Conservation (phyloP, 2,329 filamentous ascomycete genomes). For the Xylaria sp. region DNA sequence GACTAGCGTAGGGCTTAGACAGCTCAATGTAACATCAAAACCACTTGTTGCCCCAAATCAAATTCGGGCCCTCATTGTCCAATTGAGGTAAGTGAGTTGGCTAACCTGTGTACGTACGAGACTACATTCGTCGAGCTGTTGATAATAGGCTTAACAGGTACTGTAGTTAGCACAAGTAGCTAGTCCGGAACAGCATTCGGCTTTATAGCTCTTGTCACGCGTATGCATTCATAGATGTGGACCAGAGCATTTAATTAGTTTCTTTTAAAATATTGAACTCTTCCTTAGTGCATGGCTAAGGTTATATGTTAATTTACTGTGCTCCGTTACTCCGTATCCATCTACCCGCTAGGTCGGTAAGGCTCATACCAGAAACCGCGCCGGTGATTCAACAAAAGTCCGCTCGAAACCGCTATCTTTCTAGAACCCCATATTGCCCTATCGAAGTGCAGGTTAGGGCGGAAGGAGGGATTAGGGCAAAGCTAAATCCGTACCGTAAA, state of each 20-base stretch:
- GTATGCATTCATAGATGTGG: not conserved
- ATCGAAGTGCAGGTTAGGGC: not conserved
- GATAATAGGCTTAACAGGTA: too few relatives aligned
- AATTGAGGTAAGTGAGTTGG: not conserved
- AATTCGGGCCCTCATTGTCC: not conserved
- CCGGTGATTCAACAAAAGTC: constrained; percentile 16
- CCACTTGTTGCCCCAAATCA: constrained; percentile 1
- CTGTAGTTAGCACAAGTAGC: not conserved
- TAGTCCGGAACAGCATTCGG: not conserved
- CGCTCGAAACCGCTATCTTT: not conserved
- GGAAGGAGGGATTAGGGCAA: not conserved
- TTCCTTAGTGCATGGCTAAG: not conserved
- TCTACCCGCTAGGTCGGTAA: constrained; percentile 1
- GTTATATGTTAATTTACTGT: not conserved
- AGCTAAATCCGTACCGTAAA: not conserved
- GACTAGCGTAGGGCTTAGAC: constrained; percentile 26
- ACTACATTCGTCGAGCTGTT: not conserved
- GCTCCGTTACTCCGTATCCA: constrained; percentile 1
- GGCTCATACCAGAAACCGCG: not conserved
- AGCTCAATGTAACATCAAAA: constrained; percentile 15
- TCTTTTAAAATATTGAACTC: not conserved
- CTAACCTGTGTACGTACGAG: too few relatives aligned
- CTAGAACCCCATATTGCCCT: not conserved
- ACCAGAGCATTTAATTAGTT: not conserved
- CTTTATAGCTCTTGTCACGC: not conserved